A percentile compares a stretch with the other conserved stretches of the same genome.
These are phyloP conservation scores for Sporobolomyces phaffii DNA, from an alignment of 768 basidiomycete genomes.

Conservation along the genomic window DNA sequence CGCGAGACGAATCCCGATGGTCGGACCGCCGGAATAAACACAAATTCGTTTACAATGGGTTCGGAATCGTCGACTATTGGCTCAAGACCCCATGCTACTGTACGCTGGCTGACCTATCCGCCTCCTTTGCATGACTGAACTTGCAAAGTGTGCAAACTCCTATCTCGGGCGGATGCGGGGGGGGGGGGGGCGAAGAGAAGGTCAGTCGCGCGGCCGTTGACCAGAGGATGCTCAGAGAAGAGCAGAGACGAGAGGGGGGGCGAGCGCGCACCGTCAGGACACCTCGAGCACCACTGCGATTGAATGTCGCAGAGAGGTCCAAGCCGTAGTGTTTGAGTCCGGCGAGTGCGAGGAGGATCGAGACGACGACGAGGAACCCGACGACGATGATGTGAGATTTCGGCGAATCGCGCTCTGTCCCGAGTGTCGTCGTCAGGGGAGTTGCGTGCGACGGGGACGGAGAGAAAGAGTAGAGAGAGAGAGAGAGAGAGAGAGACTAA, in stretches of 20 bases:
- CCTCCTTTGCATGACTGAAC: background rate
- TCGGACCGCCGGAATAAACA: too few relatives aligned
- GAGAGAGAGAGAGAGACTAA: constrained; percentile 44
- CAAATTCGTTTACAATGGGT: too few relatives aligned
- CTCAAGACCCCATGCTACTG: constrained; percentile 9
- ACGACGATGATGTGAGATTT: constrained; percentile 41
- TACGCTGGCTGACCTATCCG: constrained; percentile 6
- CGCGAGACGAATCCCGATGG: too few relatives aligned
- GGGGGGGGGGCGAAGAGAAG: too few relatives aligned
- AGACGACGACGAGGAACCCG: constrained; percentile 40
- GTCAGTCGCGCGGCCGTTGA: too few relatives aligned
- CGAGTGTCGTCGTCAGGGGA: background rate
- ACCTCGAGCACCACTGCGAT: constrained; percentile 1
- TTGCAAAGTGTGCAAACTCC: constrained; percentile 1
- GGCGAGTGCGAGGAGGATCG: constrained; percentile 35
- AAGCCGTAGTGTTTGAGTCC: constrained; percentile 36
- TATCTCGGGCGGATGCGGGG: background rate
- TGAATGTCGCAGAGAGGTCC: constrained; percentile 23
- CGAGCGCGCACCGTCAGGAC: background rate
- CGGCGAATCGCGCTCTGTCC: constrained; percentile 42
- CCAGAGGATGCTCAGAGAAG: too few relatives aligned
- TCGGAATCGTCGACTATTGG: too few relatives aligned
- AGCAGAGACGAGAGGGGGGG: background rate
- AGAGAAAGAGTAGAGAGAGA: too few relatives aligned
- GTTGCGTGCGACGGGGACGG: background rate